Base-by-base conservation (phyloP, 441 rosid genomes). In the Geranium incanum region DNA sequence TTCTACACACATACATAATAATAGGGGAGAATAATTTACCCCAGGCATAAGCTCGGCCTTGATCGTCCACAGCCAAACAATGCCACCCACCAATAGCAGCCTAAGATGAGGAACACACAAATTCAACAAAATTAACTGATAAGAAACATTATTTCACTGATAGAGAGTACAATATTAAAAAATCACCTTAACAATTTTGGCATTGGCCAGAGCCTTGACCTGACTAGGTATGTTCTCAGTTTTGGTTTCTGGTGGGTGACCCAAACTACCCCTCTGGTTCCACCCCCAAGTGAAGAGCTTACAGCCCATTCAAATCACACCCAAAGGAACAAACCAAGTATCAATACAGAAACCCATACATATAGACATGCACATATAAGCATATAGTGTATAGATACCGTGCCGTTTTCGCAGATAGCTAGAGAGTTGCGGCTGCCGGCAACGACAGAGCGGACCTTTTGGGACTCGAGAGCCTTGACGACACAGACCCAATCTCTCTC, bases 51-150 rank as follows among this genome's bases (percentile, higher is more conserved):
- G 98, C 89, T 52, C 87, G 86, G 66, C 98, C 99, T 84, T 95
- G 90, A 86, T 95, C 96, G 81, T 95, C 99, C 43, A 95, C 99
- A 79, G 99, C 98, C 87, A 95, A 86, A 81, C 97, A 95, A 84
- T 95, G 99, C 99, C 99, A 95, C 36, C 99, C 99, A 75, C 97
- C 98, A 80, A 92, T 92, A 70, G 98, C 99, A 0, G 99, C 99
- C 98, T 95, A 71, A 71, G 74, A 78, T 68, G 67, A 62, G 73
- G 23, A 67, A 66, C 57, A 67, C 67, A 70, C 69, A 72, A 15
- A 12, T 68, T 37, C 3, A 72, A 59, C 59, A 13, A 52, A 52
- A 13, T 11, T 43, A 43, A 43, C 50, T 43, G 52, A 43, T 9
- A 43, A 6, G 12, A 9, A 13, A 43, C 45, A 39, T 39, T 39